Conservation (phyloP, 805 yeast genomes). For the Teunomyces lycoperdinae region DNA sequence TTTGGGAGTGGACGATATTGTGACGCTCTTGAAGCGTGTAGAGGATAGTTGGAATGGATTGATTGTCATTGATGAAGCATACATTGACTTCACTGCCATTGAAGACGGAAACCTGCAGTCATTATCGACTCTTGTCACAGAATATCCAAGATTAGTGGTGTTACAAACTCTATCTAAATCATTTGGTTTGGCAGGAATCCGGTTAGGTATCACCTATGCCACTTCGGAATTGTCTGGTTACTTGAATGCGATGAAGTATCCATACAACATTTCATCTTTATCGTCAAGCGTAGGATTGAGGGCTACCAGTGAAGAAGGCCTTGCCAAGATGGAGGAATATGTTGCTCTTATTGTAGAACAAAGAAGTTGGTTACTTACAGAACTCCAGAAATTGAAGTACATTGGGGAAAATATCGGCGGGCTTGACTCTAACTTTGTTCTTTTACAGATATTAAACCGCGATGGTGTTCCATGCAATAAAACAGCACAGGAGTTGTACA, state of each 20-base stretch:
- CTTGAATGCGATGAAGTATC: constrained; percentile 90
- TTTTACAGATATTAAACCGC: constrained; percentile 65
- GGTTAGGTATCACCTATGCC: constrained; percentile 81
- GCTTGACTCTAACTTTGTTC: constrained; percentile 78
- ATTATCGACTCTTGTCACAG: constrained; percentile 71
- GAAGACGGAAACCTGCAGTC: constrained; percentile 50
- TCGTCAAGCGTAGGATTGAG: constrained; percentile 74
- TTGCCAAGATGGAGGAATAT: constrained; percentile 55
- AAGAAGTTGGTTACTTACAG: constrained; percentile 51
- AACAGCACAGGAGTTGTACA: constrained; percentile 65
- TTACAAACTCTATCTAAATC: constrained; percentile 92
- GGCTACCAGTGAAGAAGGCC: constrained; percentile 59
- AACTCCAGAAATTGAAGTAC: constrained; percentile 54
- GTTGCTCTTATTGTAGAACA: constrained; percentile 53
- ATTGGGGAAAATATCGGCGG: constrained; percentile 81
- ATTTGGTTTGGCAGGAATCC: constrained; percentile 93
- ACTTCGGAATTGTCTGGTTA: constrained; percentile 57
- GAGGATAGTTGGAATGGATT: constrained; percentile 65
- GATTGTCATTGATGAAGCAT: constrained; percentile 91
- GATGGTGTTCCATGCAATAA: constrained; percentile 64
- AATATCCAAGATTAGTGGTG: constrained; percentile 79
- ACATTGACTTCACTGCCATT: constrained; percentile 68
- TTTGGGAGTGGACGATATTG: constrained; percentile 39
- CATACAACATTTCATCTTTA: constrained; percentile 85
- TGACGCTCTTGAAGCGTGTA: constrained; percentile 45